Percentiles rank a stretch among this genome's conserved stretches.
Evolutionary conservation across 73 alveolate species (phyloP).

Genomic region (Durusdinium trenchii): DNA sequence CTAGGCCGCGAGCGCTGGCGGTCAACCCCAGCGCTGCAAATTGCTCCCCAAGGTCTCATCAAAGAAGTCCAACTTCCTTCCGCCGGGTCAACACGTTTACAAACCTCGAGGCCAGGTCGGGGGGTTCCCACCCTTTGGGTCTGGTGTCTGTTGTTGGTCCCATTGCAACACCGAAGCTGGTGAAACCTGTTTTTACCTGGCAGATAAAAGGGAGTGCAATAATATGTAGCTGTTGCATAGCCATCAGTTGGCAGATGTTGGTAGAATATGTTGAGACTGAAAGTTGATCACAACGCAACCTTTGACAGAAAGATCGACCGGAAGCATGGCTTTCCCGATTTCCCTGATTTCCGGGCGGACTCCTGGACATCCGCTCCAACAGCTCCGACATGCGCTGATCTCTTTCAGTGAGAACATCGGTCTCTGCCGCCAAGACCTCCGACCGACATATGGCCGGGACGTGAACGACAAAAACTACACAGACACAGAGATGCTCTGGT

Average conservation of each 20-base stretch:
- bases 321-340: not conserved
- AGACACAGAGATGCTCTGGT: no score
- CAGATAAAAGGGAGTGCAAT: no score
- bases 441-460: not conserved
- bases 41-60: conserved; percentile 71
- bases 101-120: no score
- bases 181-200: no score
- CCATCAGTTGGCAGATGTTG: no score
- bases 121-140: not conserved
- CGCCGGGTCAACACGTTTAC: no score
- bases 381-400: conserved; percentile 73
- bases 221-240: no score
- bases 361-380: conserved; percentile 82
- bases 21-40: conserved; percentile 73
- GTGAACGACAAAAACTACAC: no score
- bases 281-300: no score
- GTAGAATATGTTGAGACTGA: no score
- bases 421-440: conserved; percentile 53
- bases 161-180: no score
- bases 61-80: conserved; percentile 77
- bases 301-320: not conserved
- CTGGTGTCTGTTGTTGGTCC: no score
- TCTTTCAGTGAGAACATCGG: conserved; percentile 58
- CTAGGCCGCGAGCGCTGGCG: not conserved
- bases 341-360: not conserved